phyloP scores from a whole-genome alignment of 495 filamentous ascomycete genomes.

The Jackrogersella minutella region DNA sequence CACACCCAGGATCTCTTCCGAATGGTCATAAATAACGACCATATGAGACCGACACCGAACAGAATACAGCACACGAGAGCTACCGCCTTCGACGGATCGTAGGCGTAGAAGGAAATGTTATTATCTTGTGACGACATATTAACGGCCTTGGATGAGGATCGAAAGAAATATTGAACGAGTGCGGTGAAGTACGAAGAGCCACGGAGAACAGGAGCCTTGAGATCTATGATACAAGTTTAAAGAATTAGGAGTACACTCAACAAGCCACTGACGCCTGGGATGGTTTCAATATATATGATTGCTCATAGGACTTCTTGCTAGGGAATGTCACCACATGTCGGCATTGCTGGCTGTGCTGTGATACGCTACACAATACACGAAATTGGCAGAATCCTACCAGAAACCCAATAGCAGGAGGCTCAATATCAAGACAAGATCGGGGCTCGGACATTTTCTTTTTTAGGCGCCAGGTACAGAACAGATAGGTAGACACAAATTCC shows the following conservation, averaged over 20 bases:
- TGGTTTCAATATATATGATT: neutral
- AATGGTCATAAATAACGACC: conserved; percentile 52
- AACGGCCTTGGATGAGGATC: neutral
- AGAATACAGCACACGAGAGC: conserved; percentile 44
- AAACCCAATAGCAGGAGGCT: neutral
- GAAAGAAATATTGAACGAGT: neutral
- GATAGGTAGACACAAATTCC: neutral
- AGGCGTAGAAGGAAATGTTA: conserved; percentile 40
- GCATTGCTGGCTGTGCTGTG: neutral
- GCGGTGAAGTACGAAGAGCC: neutral
- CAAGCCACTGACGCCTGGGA: neutral
- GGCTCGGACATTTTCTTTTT: neutral
- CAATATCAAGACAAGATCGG: neutral
- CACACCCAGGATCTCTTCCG: conserved; percentile 56
- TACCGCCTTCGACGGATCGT: conserved; percentile 42
- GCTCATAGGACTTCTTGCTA: neutral
- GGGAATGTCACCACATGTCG: neutral
- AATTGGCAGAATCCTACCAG: conserved; percentile 1
- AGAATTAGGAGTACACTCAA: neutral
- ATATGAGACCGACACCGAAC: conserved; percentile 45
- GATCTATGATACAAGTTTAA: neutral
- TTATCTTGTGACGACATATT: conserved; percentile 13
- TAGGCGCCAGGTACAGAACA: neutral
- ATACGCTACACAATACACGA: neutral
- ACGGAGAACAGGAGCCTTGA: neutral